Evolutionary conservation across 257 asterid species (phyloP), one percentile per base, ranked within the genome.

Genomic region (Salvia hispanica): DNA sequence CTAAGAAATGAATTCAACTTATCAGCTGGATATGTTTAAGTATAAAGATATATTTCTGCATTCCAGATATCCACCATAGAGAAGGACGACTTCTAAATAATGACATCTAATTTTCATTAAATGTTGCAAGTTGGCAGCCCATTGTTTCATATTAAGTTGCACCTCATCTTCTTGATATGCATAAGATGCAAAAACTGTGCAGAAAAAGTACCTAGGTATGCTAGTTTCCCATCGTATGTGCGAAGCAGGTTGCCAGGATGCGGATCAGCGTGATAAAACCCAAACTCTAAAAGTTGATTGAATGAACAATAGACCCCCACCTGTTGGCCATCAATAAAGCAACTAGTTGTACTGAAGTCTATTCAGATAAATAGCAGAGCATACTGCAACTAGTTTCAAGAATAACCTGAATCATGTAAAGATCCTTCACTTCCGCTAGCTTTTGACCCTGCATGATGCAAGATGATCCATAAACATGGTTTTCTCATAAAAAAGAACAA

Each of bases 181-280:
- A 55, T 40, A 59, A 62, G 63, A 73, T 40, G 76, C 51, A 42
- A 73, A 48, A 40, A 61, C 50, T 15, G 65, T 63, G 67, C 37
- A 31, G 54, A 70, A 67, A 31, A 58, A 71, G 67, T 86, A 90
- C 99, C 99, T 79, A 93, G 74, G 92, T 93, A 93, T 55, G 96
- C 99, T 72, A 93, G 82, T 79, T 93, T 88, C 78, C 97, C 95
- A 69, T 93, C 99, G 74, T 79, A 77, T 59, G 98, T 93, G 64
- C 96, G 95, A 57, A 93, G 86, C 39, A 93, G 82, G 84, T 90
- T 93, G 73, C 99, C 99, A 75, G 97, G 97, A 83, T 93, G 99
- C 64, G 99, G 99, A 90, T 93, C 99, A 67, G 99, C 99, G 66
- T 93, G 99, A 77, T 93, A 93, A 81, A 93, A 93, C 39, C 99